Base-by-base conservation (phyloP, 1,284 basidiomycete genomes). In the Mixia osmundae region DNA sequence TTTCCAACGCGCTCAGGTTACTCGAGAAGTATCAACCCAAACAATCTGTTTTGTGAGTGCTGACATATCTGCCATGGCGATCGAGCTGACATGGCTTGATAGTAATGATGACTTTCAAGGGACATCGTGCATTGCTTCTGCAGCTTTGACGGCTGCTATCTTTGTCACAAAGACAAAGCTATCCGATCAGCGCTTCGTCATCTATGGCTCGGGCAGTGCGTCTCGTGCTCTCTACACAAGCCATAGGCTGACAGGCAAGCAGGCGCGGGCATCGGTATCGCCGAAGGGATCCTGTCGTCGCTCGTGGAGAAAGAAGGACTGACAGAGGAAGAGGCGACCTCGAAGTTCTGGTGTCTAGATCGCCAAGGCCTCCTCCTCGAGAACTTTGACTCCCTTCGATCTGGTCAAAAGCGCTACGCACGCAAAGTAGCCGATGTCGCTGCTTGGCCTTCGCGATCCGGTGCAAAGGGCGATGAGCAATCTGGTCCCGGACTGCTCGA, bases 41-140 rank as follows among this genome's bases (percentile, higher is more conserved):
- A 22, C 72, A 76, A 47, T 61, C 72, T 0, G 66, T 72, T 12
- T 12, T 12, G 25, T 4, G n/a, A n/a, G n/a, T n/a, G n/a, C n/a
- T n/a, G n/a, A n/a, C n/a, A n/a, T n/a, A n/a, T n/a, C n/a, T n/a
- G n/a, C n/a, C n/a, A n/a, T n/a, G n/a, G n/a, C n/a, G n/a, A n/a
- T n/a, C n/a, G n/a, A n/a, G n/a, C n/a, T n/a, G n/a, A n/a, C n/a
- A n/a, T n/a, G n/a, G n/a, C n/a, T n/a, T n/a, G n/a, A n/a, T n/a
- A n/a, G n/a, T n/a, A n/a, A n/a, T n/a, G n/a, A n/a, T n/a, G 30
- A 51, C 49, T 77, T 76, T 30, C 77, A 82, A 59, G 78, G 78
- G 10, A 83, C 78, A 1, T 77, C 78, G 2, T 77, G 77, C 0
- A 76, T 83, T 11, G 73, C 76, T 0, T 65, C 80, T n/a, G 67